These are phyloP conservation scores for Quambalaria eucalypti DNA, from an alignment of 1,284 basidiomycete genomes.

Conservation along the genomic window DNA sequence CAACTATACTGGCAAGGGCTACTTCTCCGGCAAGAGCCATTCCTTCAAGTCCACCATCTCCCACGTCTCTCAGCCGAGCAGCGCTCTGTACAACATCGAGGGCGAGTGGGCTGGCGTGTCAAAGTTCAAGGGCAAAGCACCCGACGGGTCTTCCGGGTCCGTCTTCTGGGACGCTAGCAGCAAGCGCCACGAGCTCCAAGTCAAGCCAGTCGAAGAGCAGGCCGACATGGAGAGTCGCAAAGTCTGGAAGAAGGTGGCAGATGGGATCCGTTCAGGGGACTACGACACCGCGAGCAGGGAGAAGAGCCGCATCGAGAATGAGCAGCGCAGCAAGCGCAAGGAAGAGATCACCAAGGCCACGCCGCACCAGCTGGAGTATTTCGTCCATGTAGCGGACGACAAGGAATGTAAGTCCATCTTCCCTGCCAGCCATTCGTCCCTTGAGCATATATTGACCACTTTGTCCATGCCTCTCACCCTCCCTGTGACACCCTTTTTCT, in stretches of 20 bases:
- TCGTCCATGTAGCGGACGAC: constrained; percentile 44
- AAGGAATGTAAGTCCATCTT: constrained; percentile 36
- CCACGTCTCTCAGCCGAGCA: constrained; percentile 48
- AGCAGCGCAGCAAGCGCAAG: constrained; percentile 77
- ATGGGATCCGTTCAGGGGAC: constrained; percentile 81
- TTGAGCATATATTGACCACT: background rate
- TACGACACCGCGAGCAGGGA: constrained; percentile 83
- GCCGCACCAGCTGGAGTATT: constrained; percentile 56
- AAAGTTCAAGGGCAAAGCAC: constrained; percentile 47
- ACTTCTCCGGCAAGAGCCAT: constrained; percentile 87
- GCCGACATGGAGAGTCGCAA: constrained; percentile 75
- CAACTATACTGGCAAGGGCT: constrained; percentile 79
- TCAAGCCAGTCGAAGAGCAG: constrained; percentile 59
- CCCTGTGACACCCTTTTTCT: no score
- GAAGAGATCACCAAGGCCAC: constrained; percentile 68
- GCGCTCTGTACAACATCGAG: constrained; percentile 60
- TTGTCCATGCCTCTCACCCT: background rate
- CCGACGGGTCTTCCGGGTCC: constrained; percentile 37
- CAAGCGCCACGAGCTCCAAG: constrained; percentile 61
- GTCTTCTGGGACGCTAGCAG: constrained; percentile 53
- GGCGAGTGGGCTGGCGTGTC: constrained; percentile 78
- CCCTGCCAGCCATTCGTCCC: background rate
- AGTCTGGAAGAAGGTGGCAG: constrained; percentile 78
- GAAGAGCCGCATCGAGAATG: constrained; percentile 90
- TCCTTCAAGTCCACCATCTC: constrained; percentile 74